Percentiles rank a stretch among this genome's conserved stretches.
Conservation (phyloP, 768 basidiomycete genomes). For the Russula sp. region DNA sequence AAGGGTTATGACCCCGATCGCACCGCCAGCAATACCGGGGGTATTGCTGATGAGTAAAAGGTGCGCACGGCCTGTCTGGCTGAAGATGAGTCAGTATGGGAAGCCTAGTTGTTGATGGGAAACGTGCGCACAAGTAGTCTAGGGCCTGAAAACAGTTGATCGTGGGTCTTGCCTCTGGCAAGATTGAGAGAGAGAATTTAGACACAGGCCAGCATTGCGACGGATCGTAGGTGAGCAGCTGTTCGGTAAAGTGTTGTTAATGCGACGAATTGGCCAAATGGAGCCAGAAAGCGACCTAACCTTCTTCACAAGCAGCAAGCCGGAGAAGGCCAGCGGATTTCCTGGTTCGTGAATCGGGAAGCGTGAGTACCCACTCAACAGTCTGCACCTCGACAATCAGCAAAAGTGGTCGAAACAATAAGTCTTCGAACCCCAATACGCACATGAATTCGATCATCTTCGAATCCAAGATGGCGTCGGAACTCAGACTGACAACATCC, state of each 20-base stretch:
- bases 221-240: slow-evolving; percentile 89
- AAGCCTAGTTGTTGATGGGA: no score
- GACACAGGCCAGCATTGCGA: slow-evolving; percentile 67
- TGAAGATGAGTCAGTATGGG: slow-evolving; percentile 24
- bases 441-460: slow-evolving; percentile 70
- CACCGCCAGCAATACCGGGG: slow-evolving; percentile 78
- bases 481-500: slow-evolving; percentile 77
- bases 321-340: slow-evolving; percentile 63
- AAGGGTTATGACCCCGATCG: slow-evolving; percentile 84
- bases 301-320: slow-evolving; percentile 79
- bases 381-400: slow-evolving; percentile 31
- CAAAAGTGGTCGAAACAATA: neutral
- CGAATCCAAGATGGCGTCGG: slow-evolving; percentile 75
- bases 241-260: neutral
- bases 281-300: slow-evolving; percentile 29
- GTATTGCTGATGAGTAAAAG: slow-evolving; percentile 77
- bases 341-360: slow-evolving; percentile 81
- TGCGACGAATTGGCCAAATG: neutral
- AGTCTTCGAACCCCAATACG: slow-evolving; percentile 22
- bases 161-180: slow-evolving; percentile 82
- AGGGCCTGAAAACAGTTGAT: slow-evolving; percentile 95
- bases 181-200: slow-evolving; percentile 66
- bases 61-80: slow-evolving; percentile 93
- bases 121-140: slow-evolving; percentile 71
- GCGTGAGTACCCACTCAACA: slow-evolving; percentile 83